Evolutionary conservation across 352 stramenopile genomes (phyloP).

Genomic region (Aphanomyces euteiches): DNA sequence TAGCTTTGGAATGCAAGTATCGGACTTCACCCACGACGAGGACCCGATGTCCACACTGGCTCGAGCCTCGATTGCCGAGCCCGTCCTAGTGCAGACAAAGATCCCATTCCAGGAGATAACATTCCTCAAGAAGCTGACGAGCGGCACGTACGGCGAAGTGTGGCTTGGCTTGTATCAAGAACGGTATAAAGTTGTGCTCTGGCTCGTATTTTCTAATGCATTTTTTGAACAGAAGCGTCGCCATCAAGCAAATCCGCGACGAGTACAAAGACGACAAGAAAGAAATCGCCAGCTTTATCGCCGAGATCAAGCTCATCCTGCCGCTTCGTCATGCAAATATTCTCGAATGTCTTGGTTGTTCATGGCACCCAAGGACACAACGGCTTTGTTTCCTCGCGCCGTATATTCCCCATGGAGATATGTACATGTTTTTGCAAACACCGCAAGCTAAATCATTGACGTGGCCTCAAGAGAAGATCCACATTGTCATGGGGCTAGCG

Average conservation of each 20-base stretch:
- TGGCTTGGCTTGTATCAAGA: background rate
- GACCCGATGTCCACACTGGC: too few species aligned
- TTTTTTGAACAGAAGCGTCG: background rate
- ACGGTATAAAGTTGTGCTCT: too few species aligned
- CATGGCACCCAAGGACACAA: background rate
- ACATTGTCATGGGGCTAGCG: constrained; percentile 11
- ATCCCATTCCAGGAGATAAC: background rate
- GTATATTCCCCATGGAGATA: constrained; percentile 57
- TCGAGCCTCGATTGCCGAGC: background rate
- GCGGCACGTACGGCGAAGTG: background rate
- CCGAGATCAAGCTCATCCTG: background rate
- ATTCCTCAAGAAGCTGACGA: background rate
- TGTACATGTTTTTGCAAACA: constrained; percentile 45
- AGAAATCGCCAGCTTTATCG: background rate
- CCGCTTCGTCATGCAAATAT: background rate
- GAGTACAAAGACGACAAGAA: background rate
- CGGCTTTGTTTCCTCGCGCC: constrained; percentile 43
- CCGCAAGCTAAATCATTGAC: constrained; percentile 8
- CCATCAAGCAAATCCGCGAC: constrained; percentile 1
- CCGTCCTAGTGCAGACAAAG: background rate
- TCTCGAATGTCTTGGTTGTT: background rate
- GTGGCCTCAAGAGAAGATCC: background rate
- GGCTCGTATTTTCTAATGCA: background rate
- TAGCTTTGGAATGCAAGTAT: too few species aligned
- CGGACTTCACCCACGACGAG: too few species aligned